Conservation (phyloP, 306 rosid species). For the Lithocarpus polystachyus region DNA sequence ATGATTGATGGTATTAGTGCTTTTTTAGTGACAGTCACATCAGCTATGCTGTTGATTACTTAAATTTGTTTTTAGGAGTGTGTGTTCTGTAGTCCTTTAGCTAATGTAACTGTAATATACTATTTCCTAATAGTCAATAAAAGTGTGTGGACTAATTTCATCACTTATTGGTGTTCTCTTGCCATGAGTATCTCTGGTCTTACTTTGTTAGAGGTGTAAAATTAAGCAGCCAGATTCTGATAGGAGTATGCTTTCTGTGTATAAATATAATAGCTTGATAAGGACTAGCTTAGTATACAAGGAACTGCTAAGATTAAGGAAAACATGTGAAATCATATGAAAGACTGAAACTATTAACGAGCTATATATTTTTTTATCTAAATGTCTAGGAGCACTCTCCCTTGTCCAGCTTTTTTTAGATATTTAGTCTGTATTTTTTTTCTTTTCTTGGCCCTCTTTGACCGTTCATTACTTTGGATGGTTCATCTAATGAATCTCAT, state of each 20-base stretch:
- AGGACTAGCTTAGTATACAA: background rate
- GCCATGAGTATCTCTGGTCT: background rate
- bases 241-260: background rate
- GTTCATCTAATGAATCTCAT: background rate
- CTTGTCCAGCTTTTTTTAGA: background rate
- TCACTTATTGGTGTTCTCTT: background rate
- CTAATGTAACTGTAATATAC: background rate
- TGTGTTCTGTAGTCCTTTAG: background rate
- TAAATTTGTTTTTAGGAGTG: background rate
- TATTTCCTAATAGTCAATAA: background rate
- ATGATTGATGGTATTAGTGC: background rate
- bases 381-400: background rate
- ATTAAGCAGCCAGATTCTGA: background rate
- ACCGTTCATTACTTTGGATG: background rate
- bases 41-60: background rate
- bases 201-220: background rate
- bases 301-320: background rate
- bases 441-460: background rate
- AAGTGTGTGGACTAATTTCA: background rate
- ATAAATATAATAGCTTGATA: background rate
- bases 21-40: background rate
- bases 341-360: background rate
- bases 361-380: background rate
- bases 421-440: background rate
- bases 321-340: background rate